Conservation (phyloP, 371 early-diverging fungal species). For the Haplosporangium sp. region DNA sequence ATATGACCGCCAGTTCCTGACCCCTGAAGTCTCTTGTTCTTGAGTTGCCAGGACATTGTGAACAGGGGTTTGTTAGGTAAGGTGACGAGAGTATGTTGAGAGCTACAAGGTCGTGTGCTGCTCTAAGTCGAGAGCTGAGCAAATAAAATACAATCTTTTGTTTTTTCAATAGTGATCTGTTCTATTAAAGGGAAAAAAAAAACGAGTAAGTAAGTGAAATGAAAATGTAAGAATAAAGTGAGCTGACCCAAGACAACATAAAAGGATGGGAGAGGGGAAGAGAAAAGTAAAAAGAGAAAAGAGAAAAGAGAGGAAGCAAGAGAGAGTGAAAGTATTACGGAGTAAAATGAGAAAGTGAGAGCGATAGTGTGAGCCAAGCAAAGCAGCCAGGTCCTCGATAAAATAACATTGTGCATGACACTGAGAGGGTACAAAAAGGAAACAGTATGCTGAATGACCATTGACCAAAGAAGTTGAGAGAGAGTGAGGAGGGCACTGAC, state of each 20-base stretch:
- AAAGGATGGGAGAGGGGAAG: not conserved
- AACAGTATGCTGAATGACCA: not conserved
- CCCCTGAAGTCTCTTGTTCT: slow-evolving; percentile 40
- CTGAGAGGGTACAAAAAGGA: not conserved
- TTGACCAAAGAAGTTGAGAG: too few species aligned
- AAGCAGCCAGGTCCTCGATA: not conserved
- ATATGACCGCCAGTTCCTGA: slow-evolving; percentile 9
- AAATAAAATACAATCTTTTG: not conserved
- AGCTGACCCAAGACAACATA: not conserved
- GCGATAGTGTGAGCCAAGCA: not conserved
- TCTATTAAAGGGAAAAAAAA: slow-evolving; percentile 1
- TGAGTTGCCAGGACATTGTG: slow-evolving; percentile 54
- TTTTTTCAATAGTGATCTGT: not conserved
- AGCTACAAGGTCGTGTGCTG: slow-evolving; percentile 4
- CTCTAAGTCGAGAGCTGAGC: not conserved
- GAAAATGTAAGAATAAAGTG: too few species aligned
- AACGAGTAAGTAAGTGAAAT: not conserved
- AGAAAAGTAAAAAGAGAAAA: not conserved
- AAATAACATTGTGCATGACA: not conserved
- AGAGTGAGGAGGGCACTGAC: not conserved
- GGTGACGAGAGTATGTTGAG: slow-evolving; percentile 7
- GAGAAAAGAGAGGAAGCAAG: not conserved
- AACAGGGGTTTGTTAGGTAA: not conserved
- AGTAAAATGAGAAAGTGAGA: slow-evolving; percentile 8
- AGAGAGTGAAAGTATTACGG: not conserved